These are phyloP conservation scores for Verticillium longisporum DNA, from an alignment of 2,329 filamentous ascomycete species.

Conservation along the genomic window DNA sequence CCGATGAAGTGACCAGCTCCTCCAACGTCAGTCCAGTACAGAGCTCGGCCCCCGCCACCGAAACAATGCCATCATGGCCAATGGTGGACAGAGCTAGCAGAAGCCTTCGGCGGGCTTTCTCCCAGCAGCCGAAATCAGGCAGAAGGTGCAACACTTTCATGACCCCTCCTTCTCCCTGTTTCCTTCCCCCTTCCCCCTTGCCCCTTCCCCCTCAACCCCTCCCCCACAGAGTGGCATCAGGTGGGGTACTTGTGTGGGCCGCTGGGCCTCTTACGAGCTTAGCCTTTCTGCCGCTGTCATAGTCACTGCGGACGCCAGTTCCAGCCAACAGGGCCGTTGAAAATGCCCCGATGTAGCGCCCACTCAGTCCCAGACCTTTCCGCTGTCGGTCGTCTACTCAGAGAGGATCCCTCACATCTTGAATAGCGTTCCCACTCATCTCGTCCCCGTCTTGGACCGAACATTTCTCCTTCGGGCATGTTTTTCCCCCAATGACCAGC, in stretches of 20 bases:
- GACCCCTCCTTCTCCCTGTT: background rate
- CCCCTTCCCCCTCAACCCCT: background rate
- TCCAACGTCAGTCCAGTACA: no score
- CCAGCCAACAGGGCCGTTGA: background rate
- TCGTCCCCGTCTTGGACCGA: background rate
- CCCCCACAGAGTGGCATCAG: background rate
- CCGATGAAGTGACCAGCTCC: background rate
- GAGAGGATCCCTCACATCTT: background rate
- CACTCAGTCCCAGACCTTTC: background rate
- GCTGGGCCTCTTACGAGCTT: background rate
- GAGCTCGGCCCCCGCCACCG: background rate
- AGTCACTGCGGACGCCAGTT: background rate
- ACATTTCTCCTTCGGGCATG: background rate
- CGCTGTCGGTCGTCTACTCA: background rate
- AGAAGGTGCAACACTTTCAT: background rate
- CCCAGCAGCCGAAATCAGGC: background rate
- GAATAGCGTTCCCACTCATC: background rate
- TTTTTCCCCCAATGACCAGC: background rate
- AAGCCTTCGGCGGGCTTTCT: background rate
- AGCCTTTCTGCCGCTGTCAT: background rate
- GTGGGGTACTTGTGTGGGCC: no score
- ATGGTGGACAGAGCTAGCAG: background rate
- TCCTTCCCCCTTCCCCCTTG: no score
- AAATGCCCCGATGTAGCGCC: background rate
- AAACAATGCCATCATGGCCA: background rate